Conservation (phyloP, 2,329 filamentous ascomycete species). For the Fulvia fulva region DNA sequence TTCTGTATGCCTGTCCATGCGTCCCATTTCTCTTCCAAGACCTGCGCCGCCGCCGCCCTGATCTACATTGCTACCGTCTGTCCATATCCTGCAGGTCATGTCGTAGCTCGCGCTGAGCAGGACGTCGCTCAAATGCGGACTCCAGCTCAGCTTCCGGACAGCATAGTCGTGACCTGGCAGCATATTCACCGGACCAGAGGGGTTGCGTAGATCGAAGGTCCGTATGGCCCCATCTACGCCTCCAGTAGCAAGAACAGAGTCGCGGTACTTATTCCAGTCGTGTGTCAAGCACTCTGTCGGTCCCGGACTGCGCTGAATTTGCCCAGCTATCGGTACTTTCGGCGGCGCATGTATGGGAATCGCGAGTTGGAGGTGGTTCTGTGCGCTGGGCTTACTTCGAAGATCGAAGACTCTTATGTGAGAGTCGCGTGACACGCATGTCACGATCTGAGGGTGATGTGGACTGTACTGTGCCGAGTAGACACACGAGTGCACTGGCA, state of each 20-base stretch:
- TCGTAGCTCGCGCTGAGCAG: constrained; percentile 90
- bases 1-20: constrained; percentile 92
- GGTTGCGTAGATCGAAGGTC: constrained; percentile 83
- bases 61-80: constrained; percentile 63
- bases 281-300: constrained; percentile 86
- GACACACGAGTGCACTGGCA: constrained; percentile 89
- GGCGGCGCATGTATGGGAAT: constrained; percentile 76
- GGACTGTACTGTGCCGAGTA: constrained; percentile 91
- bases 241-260: constrained; percentile 77
- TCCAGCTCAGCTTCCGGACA: constrained; percentile 81
- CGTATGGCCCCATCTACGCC: constrained; percentile 85
- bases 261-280: constrained; percentile 98
- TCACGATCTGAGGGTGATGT: constrained; percentile 78
- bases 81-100: constrained; percentile 96
- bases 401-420: constrained; percentile 89
- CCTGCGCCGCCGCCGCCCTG: constrained; percentile 35
- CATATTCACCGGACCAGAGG: constrained; percentile 67
- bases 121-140: constrained; percentile 85
- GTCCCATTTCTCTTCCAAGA: constrained; percentile 61
- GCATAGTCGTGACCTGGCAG: constrained; percentile 89
- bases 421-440: constrained; percentile 83
- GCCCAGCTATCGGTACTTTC: constrained; percentile 46
- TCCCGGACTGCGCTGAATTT: constrained; percentile 42
- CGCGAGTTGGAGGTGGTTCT: constrained; percentile 78
- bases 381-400: constrained; percentile 76